phyloP scores from a whole-genome alignment of 106 monocot species.

The Acanthochlamys bracteata region DNA sequence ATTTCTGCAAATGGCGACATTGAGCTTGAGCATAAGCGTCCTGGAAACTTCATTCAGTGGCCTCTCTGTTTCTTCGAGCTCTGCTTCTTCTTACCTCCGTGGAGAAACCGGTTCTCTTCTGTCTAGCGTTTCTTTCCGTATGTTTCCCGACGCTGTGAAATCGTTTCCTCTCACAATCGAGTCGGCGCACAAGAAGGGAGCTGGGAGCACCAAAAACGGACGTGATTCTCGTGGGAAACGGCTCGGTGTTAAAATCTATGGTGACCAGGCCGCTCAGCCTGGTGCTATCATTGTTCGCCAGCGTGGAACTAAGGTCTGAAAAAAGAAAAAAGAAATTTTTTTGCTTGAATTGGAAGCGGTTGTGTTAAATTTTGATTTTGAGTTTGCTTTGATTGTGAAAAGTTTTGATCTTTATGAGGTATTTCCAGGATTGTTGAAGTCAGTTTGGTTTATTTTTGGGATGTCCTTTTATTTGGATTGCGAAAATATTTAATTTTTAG shows the following conservation, averaged over 20 bases:
- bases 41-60: slow-evolving; percentile 46
- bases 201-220: slow-evolving; percentile 93
- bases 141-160: slow-evolving; percentile 5
- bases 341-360: too few relatives aligned
- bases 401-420: too few relatives aligned
- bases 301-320: slow-evolving; percentile 80
- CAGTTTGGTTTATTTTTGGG: too few relatives aligned
- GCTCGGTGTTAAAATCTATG: slow-evolving; percentile 95
- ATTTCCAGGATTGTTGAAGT: too few relatives aligned
- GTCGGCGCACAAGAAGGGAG: slow-evolving; percentile 98
- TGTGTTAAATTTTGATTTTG: too few relatives aligned
- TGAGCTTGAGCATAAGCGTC: slow-evolving; percentile 16
- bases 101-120: slow-evolving; percentile 11
- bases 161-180: slow-evolving; percentile 56
- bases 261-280: slow-evolving; percentile 84
- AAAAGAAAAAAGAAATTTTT: background rate
- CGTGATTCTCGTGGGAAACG: slow-evolving; percentile 73
- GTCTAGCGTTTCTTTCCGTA: background rate
- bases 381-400: too few relatives aligned
- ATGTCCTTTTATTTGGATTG: too few relatives aligned
- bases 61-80: slow-evolving; percentile 28
- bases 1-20: too few relatives aligned
- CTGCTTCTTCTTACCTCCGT: slow-evolving; percentile 29
- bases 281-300: slow-evolving; percentile 94
- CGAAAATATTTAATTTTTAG: too few relatives aligned